Evolutionary conservation across 208 protist species (phyloP).

Genomic region (Acanthamoeba lenticulata): DNA sequence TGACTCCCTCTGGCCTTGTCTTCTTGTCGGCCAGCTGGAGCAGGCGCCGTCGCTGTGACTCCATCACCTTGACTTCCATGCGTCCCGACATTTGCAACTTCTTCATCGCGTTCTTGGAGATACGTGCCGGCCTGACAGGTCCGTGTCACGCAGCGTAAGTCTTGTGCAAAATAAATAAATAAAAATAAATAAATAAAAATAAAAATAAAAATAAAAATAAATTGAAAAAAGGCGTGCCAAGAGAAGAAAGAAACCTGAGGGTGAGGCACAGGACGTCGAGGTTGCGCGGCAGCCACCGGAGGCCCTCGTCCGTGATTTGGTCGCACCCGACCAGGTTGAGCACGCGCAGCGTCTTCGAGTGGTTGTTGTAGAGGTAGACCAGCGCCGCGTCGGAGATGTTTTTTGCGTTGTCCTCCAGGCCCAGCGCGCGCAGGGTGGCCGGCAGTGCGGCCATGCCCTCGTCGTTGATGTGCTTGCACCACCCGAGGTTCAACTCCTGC

Average conservation of each 20-base stretch:
- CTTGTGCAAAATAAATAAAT: too few relatives aligned
- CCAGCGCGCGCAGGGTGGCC: neutral
- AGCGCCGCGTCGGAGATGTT: neutral
- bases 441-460: neutral
- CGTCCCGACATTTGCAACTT: neutral
- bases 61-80: neutral
- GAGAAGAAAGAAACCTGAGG: neutral
- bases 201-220: neutral
- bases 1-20: neutral
- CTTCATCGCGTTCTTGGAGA: neutral
- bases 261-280: neutral
- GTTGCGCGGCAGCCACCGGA: neutral
- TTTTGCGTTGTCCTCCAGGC: slow-evolving; percentile 5
- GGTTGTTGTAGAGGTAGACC: neutral
- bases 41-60: neutral
- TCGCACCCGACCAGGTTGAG: neutral
- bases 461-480: slow-evolving; percentile 18
- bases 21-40: neutral
- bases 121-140: neutral
- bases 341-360: neutral
- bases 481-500: neutral
- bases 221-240: neutral
- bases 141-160: neutral
- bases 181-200: too few relatives aligned
- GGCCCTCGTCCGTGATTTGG: neutral